Evolutionary conservation across 2,329 filamentous ascomycete genomes (phyloP).

Genomic region (Monosporascus sp.): DNA sequence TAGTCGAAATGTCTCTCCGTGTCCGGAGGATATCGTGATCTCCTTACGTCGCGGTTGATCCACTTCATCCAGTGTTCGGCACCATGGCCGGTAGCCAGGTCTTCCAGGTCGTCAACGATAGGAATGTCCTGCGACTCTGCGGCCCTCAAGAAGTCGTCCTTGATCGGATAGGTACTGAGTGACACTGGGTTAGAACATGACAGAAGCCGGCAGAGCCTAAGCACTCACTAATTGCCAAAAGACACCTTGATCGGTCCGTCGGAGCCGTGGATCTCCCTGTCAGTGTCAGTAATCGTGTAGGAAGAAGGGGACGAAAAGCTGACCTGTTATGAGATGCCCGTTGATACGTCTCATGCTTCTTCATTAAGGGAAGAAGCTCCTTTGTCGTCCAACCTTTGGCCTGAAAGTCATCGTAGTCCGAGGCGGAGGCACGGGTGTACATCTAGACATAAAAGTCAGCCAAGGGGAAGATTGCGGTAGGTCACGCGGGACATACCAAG

Average conservation of each 20-base stretch:
- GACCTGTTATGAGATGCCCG: slow-evolving; percentile 54
- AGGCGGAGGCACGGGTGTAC: slow-evolving; percentile 67
- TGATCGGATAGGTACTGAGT: slow-evolving; percentile 65
- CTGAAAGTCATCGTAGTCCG: slow-evolving; percentile 74
- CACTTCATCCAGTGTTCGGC: slow-evolving; percentile 83
- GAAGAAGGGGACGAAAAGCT: not conserved
- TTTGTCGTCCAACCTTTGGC: slow-evolving; percentile 75
- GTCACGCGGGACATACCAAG: slow-evolving; percentile 45
- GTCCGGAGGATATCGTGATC: not conserved
- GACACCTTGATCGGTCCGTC: slow-evolving; percentile 80
- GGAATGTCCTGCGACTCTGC: slow-evolving; percentile 69
- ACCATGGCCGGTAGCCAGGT: slow-evolving; percentile 62
- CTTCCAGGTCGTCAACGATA: slow-evolving; percentile 70
- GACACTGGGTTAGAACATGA: slow-evolving; percentile 1
- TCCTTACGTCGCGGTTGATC: slow-evolving; percentile 63
- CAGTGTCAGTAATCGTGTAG: slow-evolving; percentile 7
- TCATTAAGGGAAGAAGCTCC: slow-evolving; percentile 71
- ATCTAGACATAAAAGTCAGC: slow-evolving; percentile 40
- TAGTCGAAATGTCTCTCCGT: not conserved
- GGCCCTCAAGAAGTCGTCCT: slow-evolving; percentile 73
- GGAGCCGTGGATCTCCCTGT: slow-evolving; percentile 64
- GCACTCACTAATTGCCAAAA: slow-evolving; percentile 62
- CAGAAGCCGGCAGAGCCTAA: slow-evolving; percentile 5
- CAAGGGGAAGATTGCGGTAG: not conserved
- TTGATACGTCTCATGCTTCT: slow-evolving; percentile 77